phyloP scores from a whole-genome alignment of 2,329 filamentous ascomycete species.

The Aspergillus ustus region DNA sequence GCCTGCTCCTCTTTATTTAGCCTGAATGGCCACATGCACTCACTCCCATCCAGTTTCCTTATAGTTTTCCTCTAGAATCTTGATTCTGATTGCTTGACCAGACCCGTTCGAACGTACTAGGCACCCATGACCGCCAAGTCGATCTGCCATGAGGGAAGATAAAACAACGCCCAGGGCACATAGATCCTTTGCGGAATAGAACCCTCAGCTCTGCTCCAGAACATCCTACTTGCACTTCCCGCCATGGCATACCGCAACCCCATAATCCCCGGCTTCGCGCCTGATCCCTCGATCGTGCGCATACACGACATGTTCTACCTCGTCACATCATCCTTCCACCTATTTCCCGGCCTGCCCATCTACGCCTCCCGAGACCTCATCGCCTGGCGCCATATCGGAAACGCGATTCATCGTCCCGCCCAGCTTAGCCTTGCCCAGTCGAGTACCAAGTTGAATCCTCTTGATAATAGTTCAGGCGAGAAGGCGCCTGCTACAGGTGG shows the following conservation, averaged over 20 bases:
- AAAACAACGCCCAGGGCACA: background rate
- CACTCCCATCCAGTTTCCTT: background rate
- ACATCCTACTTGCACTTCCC: background rate
- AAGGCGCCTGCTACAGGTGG: background rate
- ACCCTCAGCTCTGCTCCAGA: background rate
- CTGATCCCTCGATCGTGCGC: constrained; percentile 3
- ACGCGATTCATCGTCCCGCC: background rate
- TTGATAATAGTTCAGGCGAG: background rate
- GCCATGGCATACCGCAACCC: background rate
- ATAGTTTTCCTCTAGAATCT: too few relatives aligned
- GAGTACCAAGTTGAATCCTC: background rate
- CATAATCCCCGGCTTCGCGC: constrained; percentile 11
- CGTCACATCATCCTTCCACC: constrained; percentile 2
- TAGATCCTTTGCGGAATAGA: background rate
- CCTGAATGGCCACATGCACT: background rate
- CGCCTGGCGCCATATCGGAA: constrained; percentile 3
- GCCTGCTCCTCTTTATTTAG: background rate
- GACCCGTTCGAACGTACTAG: background rate
- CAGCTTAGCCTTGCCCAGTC: constrained; percentile 2
- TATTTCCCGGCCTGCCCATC: background rate
- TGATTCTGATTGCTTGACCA: too few relatives aligned
- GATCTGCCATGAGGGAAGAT: background rate
- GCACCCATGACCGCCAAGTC: background rate
- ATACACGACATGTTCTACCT: constrained; percentile 5
- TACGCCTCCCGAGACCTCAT: constrained; percentile 4